A percentile compares a stretch with the other conserved stretches of the same genome.
These are phyloP conservation scores for Cryptococcus sp. DNA, from an alignment of 1,284 basidiomycete species.

Conservation along the genomic window DNA sequence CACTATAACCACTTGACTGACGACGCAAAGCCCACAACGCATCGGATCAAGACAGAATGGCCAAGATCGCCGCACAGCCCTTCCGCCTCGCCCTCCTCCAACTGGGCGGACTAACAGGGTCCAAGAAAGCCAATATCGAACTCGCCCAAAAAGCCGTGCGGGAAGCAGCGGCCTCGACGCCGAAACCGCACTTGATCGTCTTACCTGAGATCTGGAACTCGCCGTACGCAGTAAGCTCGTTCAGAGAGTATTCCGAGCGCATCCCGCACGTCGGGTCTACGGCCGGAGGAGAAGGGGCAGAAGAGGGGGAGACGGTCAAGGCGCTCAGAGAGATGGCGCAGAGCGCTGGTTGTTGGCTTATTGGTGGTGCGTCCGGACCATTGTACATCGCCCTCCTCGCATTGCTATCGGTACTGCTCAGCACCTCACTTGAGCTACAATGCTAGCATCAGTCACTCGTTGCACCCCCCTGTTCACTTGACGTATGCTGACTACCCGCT, in stretches of 20 bases:
- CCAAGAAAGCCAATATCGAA: conserved; percentile 73
- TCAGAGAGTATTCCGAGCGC: conserved; percentile 79
- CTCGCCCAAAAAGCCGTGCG: conserved; percentile 78
- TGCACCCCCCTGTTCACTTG: too few relatives aligned
- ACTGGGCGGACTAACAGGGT: conserved; percentile 67
- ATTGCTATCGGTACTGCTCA: background rate
- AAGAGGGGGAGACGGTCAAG: conserved; percentile 68
- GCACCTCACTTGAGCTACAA: background rate
- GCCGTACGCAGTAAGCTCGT: conserved; percentile 85
- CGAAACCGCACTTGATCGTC: conserved; percentile 75
- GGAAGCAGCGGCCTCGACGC: conserved; percentile 61
- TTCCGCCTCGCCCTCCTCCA: conserved; percentile 87
- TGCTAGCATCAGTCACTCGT: too few relatives aligned
- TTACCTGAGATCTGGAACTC: conserved; percentile 99
- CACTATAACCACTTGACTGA: too few relatives aligned
- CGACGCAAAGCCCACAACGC: too few relatives aligned
- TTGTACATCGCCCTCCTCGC: background rate
- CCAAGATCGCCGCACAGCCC: conserved; percentile 56
- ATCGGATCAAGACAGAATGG: too few relatives aligned
- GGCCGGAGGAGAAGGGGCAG: conserved; percentile 48
- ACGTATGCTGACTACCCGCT: too few relatives aligned
- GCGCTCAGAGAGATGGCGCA: conserved; percentile 82
- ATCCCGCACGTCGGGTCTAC: conserved; percentile 58
- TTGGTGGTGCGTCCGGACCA: conserved; percentile 68
- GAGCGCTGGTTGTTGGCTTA: conserved; percentile 78